Percentiles rank a stretch among this genome's conserved stretches.
Evolutionary conservation across 306 rosid genomes (phyloP).

Genomic region (Rosa lucieae): DNA sequence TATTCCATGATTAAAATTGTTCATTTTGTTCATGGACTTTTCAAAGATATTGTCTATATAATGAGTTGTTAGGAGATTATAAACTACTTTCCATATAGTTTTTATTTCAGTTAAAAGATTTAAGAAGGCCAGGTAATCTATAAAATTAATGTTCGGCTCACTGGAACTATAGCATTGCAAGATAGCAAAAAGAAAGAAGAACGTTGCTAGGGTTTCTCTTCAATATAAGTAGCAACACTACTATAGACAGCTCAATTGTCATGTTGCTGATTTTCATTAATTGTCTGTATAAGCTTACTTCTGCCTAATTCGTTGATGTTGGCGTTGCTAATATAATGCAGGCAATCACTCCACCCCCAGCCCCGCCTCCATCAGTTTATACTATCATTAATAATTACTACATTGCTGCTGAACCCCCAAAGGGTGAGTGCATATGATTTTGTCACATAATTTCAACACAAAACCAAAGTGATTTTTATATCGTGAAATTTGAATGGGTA

Average conservation of each 20-base stretch:
- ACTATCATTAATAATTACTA: background rate
- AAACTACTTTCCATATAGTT: too few relatives aligned
- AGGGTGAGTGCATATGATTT: slow-evolving; percentile 9
- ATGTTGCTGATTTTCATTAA: background rate
- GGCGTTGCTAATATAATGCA: background rate
- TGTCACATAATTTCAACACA: background rate
- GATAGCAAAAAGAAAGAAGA: too few relatives aligned
- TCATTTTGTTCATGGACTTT: too few relatives aligned
- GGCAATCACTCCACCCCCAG: slow-evolving; percentile 10
- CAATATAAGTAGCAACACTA: too few relatives aligned
- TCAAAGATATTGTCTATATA: too few relatives aligned
- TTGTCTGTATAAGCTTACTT: background rate
- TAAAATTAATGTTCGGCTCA: too few relatives aligned
- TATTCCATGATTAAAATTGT: too few relatives aligned
- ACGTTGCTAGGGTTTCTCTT: background rate
- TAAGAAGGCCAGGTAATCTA: too few relatives aligned
- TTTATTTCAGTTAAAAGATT: too few relatives aligned
- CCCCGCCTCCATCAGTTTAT: slow-evolving; percentile 1
- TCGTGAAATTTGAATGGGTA: too few relatives aligned
- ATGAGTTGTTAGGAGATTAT: too few relatives aligned
- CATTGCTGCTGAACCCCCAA: slow-evolving; percentile 1
- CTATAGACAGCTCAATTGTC: background rate
- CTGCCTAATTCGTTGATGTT: background rate
- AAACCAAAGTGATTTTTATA: background rate
- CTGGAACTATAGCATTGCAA: too few relatives aligned